Evolutionary conservation across 805 yeast genomes (phyloP), one percentile per base, ranked within the genome.

Genomic region (Suhomyces prunicola): DNA sequence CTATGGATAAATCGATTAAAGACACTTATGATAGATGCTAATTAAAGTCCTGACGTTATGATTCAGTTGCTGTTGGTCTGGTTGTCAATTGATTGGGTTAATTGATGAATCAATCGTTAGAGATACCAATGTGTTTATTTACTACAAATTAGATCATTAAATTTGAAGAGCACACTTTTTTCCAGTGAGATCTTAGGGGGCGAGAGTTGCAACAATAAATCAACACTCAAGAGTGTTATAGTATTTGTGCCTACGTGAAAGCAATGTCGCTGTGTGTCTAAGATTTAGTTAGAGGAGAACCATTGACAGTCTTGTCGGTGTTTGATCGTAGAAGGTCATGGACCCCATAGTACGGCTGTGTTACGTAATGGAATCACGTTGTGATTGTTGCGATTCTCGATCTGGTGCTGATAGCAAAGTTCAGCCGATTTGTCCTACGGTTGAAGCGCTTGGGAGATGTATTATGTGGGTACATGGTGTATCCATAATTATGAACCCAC

Each of bases 121-220:
- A 17, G n/a, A 33, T 33, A n/a, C 42, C 42, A 39, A 17, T 15
- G 22, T 36, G 36, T 19, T 6, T 39, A 17, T 39, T 17, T 39
- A 10, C 42, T 17, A 39, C 42, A 39, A 42, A 13, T 23, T 42
- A 24, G 47, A 44, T 44, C 47, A 44, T 44, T 15, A 44, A 44
- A 26, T 44, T 44, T 44, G n/a, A 24, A 44, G 33, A 24, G 47
- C 47, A 44, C 47, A 27, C 35, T 44, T 44, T 44, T 44, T 44
- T 42, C 45, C 26, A 23, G 47, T n/a, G 35, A 24, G 47, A 24
- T 44, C 27, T 44, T 26, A 24, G 17, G 47, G 35, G 46, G 46
- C 13, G 31, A 42, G 46, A 22, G 46, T 8, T 33, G 33, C 33
- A 29, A 29, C 33, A 29, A 29, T 13, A n/a, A 7, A 33, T 6